A percentile compares a stretch with the other conserved stretches of the same genome.
phyloP scores from a whole-genome alignment of 1,284 basidiomycete species.

The Phenoliferia sp. region DNA sequence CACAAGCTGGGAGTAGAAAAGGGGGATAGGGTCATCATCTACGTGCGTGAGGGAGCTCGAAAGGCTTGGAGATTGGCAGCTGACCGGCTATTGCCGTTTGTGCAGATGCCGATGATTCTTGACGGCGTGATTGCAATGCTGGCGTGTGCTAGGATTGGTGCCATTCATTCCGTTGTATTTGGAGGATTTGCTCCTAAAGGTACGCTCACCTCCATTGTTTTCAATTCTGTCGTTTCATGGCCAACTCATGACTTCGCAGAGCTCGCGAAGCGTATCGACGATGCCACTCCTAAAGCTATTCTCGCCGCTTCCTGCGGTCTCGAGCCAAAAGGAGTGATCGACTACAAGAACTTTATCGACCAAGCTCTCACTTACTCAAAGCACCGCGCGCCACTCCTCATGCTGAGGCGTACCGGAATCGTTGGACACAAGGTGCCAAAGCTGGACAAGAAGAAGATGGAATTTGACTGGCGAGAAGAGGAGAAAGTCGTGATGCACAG shows the following conservation, averaged over 20 bases:
- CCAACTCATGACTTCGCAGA: slow-evolving; percentile 18
- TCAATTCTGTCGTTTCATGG: background rate
- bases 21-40: slow-evolving; percentile 39
- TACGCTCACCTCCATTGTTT: background rate
- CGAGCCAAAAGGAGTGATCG: slow-evolving; percentile 37
- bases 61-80: background rate
- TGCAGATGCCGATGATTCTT: slow-evolving; percentile 39
- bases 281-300: slow-evolving; percentile 34
- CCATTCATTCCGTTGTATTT: slow-evolving; percentile 41
- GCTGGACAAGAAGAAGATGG: slow-evolving; percentile 19
- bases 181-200: slow-evolving; percentile 37
- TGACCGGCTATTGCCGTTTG: background rate
- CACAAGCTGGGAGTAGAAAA: slow-evolving; percentile 33
- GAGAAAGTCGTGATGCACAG: slow-evolving; percentile 16
- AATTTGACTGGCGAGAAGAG: slow-evolving; percentile 38
- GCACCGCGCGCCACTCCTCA: slow-evolving; percentile 32
- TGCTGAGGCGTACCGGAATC: slow-evolving; percentile 36
- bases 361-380: slow-evolving; percentile 32
- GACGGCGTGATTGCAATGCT: slow-evolving; percentile 40
- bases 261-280: slow-evolving; percentile 38
- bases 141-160: slow-evolving; percentile 39
- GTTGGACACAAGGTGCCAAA: slow-evolving; percentile 30
- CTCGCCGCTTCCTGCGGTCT: slow-evolving; percentile 38
- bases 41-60: slow-evolving; percentile 10
- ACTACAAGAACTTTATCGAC: slow-evolving; percentile 37